Base-by-base conservation (phyloP, 202 grass and related monocot genomes). In the Musa balbisiana region DNA sequence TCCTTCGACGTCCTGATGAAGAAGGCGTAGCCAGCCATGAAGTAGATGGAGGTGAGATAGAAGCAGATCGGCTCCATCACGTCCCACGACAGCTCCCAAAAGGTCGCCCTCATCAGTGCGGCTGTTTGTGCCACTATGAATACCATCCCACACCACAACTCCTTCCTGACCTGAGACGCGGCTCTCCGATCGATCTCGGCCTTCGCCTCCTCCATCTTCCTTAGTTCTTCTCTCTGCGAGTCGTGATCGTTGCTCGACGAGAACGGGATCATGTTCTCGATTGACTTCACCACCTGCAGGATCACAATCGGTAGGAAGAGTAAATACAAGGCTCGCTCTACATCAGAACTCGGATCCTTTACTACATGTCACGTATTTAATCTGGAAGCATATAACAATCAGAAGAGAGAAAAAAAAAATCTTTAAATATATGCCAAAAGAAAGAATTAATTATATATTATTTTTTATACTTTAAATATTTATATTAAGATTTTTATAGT, bases 31-130 rank as follows among this genome's bases (percentile, higher is more conserved):
- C 72, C 72, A 3, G 11, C 53, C 52, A 73, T 23, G 53, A 73
- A 73, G 72, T 73, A 73, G 72, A 33, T 10, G 23, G 72, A 73
- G 53, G 72, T 73, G 52, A 73, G 22, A 26, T 29, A 73, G 72
- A 73, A 73, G 72, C 72, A 73, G 52, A 73, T 73, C 3, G 72
- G 73, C 73, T 75, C 73, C 73, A 75, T 75, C 25, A 75, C 73
- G 21, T 75, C 27, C 73, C 73, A 75, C n/a, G 73, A 75, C 1
- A 75, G 73, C 24, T 75, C 73, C 54, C 73, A 75, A 55, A 75
- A 75, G 2, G 73, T 75, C 54, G 49, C 8, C 73, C 73, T 29
- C 73, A 75, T 62, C 52, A 75, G 12, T 2, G 16, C 73, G 20
- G 54, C 54, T 25, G 73, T 75, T 26, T 75, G 73, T 19, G 25